Base-by-base conservation (phyloP, 1,284 basidiomycete genomes). In the Ustilago loliicola region DNA sequence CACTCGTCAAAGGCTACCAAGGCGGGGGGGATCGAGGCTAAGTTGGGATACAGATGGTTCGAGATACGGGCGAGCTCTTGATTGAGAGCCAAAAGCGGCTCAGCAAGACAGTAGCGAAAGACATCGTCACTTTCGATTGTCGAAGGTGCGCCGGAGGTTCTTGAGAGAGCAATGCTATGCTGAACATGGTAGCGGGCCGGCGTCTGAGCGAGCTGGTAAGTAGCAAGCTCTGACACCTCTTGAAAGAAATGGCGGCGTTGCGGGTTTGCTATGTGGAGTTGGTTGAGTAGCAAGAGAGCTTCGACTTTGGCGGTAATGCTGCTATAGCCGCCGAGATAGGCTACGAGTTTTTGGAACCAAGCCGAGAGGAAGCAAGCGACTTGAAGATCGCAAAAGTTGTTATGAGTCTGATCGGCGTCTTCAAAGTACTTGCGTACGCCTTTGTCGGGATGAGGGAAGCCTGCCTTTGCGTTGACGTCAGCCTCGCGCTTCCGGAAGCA, bases 1-100 rank as follows among this genome's bases (percentile, higher is more conserved):
- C 62, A 65, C 27, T 65, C 32, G 47, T 65, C 62, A 38, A 65
- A 48, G 29, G 62, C 62, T 11, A 64, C 61, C 11, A 55, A 25
- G 23, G 38, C 21, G 2, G 61, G 51, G 15, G 48, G 47, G n/a
- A 29, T 9, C 2, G 32, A 27, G 13, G 5, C 9, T 2, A 19
- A 8, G 3, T n/a, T 21, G 17, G 52, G 2, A n/a, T 42, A 11
- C 52, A 58, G 19, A 23, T 54, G 23, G 3, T 45, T 3, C 23
- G n/a, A 30, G 42, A 58, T 42, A 32, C 21, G 17, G 21, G 19
- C 25, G 48, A 62, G 34, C 17, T 53, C 11, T 4, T 54, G 21
- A 23, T 40, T 13, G 25, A 47, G 40, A 21, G 9, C n/a, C 4
- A 17, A 1, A 7, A 32, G 9, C 5, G 36, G 29, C n/a, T 32